These are phyloP conservation scores for Ogataea trehalophila DNA, from an alignment of 805 yeast genomes.

Conservation along the genomic window DNA sequence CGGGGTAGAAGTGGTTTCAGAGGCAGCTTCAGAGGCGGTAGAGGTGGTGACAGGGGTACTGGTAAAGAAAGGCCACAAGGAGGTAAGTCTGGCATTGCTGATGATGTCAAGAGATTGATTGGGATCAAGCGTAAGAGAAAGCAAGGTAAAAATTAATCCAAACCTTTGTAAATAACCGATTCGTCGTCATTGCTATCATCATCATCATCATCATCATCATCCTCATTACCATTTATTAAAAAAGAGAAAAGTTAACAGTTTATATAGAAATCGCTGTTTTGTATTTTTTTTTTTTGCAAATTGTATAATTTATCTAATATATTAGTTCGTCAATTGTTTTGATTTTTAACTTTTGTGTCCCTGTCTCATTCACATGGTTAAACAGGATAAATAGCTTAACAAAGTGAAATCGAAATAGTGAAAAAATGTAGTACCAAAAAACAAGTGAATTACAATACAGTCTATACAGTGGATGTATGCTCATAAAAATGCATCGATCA, in stretches of 20 bases:
- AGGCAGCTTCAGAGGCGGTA: not conserved
- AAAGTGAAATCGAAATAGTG: too few species aligned
- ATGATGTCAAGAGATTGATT: conserved; percentile 57
- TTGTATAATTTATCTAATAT: too few species aligned
- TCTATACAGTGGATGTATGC: not conserved
- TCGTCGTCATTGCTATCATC: not conserved
- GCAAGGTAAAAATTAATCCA: conserved; percentile 30
- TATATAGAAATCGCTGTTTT: too few species aligned
- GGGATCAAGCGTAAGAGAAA: conserved; percentile 66
- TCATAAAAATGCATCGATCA: conserved; percentile 2
- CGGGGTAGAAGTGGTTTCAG: too few species aligned
- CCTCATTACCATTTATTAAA: not conserved
- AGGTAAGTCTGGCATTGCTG: conserved; percentile 32
- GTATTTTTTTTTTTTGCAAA: too few species aligned
- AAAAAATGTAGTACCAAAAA: too few species aligned
- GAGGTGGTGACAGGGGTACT: not conserved
- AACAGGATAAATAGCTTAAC: too few species aligned
- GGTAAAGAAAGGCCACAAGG: conserved; percentile 13
- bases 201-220: not conserved
- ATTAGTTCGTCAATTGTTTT: too few species aligned
- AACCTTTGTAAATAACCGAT: not conserved
- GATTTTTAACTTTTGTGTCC: too few species aligned
- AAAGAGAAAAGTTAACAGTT: too few species aligned
- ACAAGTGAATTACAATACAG: not conserved
- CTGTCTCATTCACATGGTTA: too few species aligned